Base-by-base conservation (phyloP, 2,329 filamentous ascomycete species). In the Diatrype stigma region DNA sequence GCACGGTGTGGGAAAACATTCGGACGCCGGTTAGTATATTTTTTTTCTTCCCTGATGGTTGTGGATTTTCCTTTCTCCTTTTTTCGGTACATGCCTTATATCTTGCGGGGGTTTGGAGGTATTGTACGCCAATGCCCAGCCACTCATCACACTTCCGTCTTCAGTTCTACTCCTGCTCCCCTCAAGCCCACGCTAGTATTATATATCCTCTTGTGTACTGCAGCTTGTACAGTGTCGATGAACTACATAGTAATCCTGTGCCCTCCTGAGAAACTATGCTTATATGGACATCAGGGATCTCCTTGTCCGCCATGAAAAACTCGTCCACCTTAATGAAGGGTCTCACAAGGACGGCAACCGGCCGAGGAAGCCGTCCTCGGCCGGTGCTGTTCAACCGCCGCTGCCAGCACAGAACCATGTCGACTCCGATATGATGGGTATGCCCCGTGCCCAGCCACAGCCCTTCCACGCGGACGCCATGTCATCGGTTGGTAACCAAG, bases 251-350 rank as follows among this genome's bases (percentile, higher is more conserved):
- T 54, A 58, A 49, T 50, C 53, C 40, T 37, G 51, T 46, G 45
- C 44, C 48, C 50, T 45, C 57, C 46, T 46, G 52, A 60, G 64
- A 62, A 62, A 62, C 63, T 60, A 70, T 71, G 69, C 78, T 81
- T 78, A 79, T 72, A 82, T 82, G 79, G 74, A 82, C 70, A 82
- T 80, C 70, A 84, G 81, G 58, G 81, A 84, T 66, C 76, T 85
- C 54, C 74, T 85, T 58, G 79, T 82, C 55, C 76, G 81, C 56
- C 81, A 85, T 69, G 79, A 84, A 69, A 84, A 84, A 69, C 78
- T 84, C 59, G 80, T 83, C 60, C 81, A 85, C 64, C 75, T 82
- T 63, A 83, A 80, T 68, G 79, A 83, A 66, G 76, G 75, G 26
- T 65, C 65, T 57, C 77, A 70, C 65, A 82, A 80, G 58, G 79